Evolutionary conservation across 768 basidiomycete genomes (phyloP).

Genomic region (Atractiella rhizophila): DNA sequence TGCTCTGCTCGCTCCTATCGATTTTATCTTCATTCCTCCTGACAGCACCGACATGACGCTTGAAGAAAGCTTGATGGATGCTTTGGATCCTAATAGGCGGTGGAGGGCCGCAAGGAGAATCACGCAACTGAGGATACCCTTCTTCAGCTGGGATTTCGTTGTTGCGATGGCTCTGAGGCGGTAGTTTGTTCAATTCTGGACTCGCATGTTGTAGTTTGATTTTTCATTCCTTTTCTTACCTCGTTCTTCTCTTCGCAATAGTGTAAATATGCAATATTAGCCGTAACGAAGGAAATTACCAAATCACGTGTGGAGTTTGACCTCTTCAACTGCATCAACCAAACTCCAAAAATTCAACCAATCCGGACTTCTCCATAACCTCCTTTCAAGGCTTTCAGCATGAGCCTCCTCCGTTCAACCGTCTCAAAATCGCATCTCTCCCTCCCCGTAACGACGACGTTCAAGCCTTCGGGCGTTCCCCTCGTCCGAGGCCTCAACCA

Average conservation of each 20-base stretch:
- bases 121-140: conserved; percentile 9
- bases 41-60: conserved; percentile 2
- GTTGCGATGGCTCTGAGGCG: conserved; percentile 12
- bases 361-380: too few relatives aligned
- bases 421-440: background rate
- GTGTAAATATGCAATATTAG: too few relatives aligned
- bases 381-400: too few relatives aligned
- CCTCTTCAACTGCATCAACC: too few relatives aligned
- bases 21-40: conserved; percentile 47
- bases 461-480: background rate
- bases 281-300: too few relatives aligned
- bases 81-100: conserved; percentile 10
- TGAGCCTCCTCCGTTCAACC: too few relatives aligned
- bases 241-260: too few relatives aligned
- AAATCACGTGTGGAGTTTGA: too few relatives aligned
- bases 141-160: conserved; percentile 11
- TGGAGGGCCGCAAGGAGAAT: conserved; percentile 15
- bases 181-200: too few relatives aligned
- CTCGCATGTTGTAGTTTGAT: too few relatives aligned
- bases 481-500: background rate
- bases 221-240: too few relatives aligned
- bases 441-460: background rate
- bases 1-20: conserved; percentile 64
- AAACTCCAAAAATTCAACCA: too few relatives aligned
- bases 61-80: conserved; percentile 9